Evolutionary conservation across 1,284 basidiomycete genomes (phyloP).

Genomic region (Ganoderma lucidum): DNA sequence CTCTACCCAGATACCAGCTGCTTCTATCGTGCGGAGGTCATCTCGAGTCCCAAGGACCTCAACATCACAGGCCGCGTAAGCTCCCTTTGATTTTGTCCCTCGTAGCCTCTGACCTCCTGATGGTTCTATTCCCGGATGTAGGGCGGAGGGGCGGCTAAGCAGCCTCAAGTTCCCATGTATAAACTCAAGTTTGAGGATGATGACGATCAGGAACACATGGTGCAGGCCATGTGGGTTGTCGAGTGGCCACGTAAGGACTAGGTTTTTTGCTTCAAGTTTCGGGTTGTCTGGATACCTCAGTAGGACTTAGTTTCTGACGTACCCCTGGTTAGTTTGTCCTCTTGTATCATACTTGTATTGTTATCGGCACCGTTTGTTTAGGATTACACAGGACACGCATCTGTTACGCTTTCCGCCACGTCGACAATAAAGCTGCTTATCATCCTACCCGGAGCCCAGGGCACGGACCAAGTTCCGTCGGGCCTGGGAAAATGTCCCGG

Average conservation of each 20-base stretch:
- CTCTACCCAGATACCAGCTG: constrained; percentile 87
- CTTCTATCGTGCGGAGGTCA: constrained; percentile 84
- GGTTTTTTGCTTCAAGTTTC: constrained; percentile 4
- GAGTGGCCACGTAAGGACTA: constrained; percentile 65
- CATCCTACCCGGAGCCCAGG: not conserved
- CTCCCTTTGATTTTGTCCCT: not conserved
- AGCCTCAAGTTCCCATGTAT: constrained; percentile 56
- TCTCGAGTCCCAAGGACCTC: constrained; percentile 68
- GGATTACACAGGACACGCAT: not conserved
- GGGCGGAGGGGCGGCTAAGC: constrained; percentile 31
- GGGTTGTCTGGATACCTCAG: constrained; percentile 1
- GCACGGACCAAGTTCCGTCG: not conserved
- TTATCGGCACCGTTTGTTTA: constrained; percentile 11
- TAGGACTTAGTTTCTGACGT: constrained; percentile 2
- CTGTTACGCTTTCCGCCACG: not conserved
- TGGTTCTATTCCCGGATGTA: not conserved
- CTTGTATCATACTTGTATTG: constrained; percentile 16
- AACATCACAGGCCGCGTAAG: constrained; percentile 55
- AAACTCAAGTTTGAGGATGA: constrained; percentile 86
- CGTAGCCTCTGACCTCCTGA: not conserved
- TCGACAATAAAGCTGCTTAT: not conserved
- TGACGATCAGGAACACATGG: constrained; percentile 78
- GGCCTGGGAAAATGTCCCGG: not conserved
- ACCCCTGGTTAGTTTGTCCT: constrained; percentile 2
- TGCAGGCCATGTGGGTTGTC: constrained; percentile 77